Evolutionary conservation across 2,329 filamentous ascomycete genomes (phyloP), one percentile per base, ranked within the genome.

Genomic region (Botrytis pseudocinerea): DNA sequence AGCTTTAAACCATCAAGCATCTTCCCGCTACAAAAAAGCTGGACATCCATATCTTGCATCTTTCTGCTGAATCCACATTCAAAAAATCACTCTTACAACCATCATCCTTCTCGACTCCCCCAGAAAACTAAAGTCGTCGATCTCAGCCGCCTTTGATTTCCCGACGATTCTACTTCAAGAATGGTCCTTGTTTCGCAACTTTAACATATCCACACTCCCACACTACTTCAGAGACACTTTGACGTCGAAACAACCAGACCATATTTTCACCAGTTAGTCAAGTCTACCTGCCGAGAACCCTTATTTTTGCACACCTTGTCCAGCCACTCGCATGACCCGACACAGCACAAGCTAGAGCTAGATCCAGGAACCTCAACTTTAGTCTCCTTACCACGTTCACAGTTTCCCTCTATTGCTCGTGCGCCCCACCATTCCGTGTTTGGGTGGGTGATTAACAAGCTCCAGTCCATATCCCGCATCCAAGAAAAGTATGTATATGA

Each of bases 191-290:
- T 78, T 78, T 79, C 77, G 76, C 69, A 78, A 76, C 75, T 72
- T 75, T 77, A 78, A 78, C 63, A 76, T 74, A 73, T 73, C 65
- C 73, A 76, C 71, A 66, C 71, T 54, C 72, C 75, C 35, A 35
- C 35, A 35, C 35, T 6, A 35, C 35, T 70, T 64, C 46, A 60
- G 18, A 46, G 76, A 73, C 75, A 78, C 77, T 77, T 78, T 73
- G 77, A 79, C 78, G 75, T 79, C 77, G 78, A 79, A 80, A 79
- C 78, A 78, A 78, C 74, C 73, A 74, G 73, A 73, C 73, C 63
- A 74, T 57, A 75, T 70, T 74, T 25, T 77, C 74, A 65, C 71
- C 75, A 62, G 74, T 71, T 77, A 78, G 74, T 69, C 74, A 74
- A 71, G 73, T 75, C 71, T 73, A 48, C 69, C 74, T 74, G 69